A percentile compares a stretch with the other conserved stretches of the same genome.
Conservation (phyloP, 176 grass and related monocot genomes). For the Aegilops umbellulata region DNA sequence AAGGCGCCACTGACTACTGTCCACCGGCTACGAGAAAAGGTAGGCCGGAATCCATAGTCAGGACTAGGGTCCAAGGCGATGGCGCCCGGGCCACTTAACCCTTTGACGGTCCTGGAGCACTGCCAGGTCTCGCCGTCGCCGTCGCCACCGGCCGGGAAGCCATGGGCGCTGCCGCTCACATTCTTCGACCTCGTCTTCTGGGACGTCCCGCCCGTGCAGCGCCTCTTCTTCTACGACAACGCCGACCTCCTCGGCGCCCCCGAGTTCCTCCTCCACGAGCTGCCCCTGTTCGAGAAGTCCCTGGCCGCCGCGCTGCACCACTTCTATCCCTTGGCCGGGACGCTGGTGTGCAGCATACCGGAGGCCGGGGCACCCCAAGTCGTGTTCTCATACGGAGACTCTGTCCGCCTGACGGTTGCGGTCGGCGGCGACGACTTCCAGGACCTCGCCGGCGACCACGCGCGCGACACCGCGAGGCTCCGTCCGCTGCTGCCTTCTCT, state of each 20-base stretch:
- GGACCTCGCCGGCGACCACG: slow-evolving; percentile 41
- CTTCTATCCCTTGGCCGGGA: slow-evolving; percentile 64
- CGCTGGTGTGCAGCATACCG: slow-evolving; percentile 3
- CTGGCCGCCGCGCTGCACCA: slow-evolving; percentile 56
- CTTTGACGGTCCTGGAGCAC: slow-evolving; percentile 22
- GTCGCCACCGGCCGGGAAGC: slow-evolving; percentile 23
- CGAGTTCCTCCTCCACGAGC: slow-evolving; percentile 34
- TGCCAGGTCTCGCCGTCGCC: slow-evolving; percentile 23
- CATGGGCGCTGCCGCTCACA: slow-evolving; percentile 52
- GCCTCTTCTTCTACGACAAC: slow-evolving; percentile 69
- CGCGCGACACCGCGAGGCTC: slow-evolving; percentile 35
- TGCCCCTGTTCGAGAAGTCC: slow-evolving; percentile 42
- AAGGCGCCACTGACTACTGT: no score
- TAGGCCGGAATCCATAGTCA: no score
- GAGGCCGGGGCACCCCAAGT: neutral
- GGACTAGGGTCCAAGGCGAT: no score
- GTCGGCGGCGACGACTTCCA: slow-evolving; percentile 52
- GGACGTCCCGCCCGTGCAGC: slow-evolving; percentile 68
- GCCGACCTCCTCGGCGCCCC: slow-evolving; percentile 22
- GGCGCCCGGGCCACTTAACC: no score
- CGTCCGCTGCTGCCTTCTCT: slow-evolving; percentile 49
- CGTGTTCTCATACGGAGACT: slow-evolving; percentile 24
- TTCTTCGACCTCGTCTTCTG: slow-evolving; percentile 82
- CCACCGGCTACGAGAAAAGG: no score
- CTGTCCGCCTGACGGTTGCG: slow-evolving; percentile 27